Base-by-base conservation (phyloP, 2,329 filamentous ascomycete species). In the Cytospora leucostoma region DNA sequence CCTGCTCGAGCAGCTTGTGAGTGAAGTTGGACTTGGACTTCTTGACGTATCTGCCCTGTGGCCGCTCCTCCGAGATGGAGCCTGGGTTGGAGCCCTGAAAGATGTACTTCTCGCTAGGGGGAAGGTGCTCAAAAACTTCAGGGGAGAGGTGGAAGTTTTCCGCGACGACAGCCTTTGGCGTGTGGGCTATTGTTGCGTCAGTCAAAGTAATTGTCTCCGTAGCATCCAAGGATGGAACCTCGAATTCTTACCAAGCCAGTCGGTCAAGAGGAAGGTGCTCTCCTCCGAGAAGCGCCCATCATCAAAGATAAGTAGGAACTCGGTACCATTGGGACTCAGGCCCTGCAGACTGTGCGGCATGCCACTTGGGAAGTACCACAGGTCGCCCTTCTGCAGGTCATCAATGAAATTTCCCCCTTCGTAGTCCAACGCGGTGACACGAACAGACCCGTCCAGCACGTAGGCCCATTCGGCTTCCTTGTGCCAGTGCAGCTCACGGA, bases 311-410 rank as follows among this genome's bases (percentile, higher is more conserved):
- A 82, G 74, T 44, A 82, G 74, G 57, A 81, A 81, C 69, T 81
- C 78, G 52, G 78, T 80, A 53, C 79, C 90, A 53, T 90, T 88
- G 33, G 82, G 78, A 51, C 84, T 82, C 1, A 93, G 77, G 0
- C 88, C 90, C 74, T 93, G 90, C 1, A 93, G 83, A 0, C 88
- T 91, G 74, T 93, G 90, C 12, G 90, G 90, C 38, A 92, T 83
- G 7, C 90, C 90, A 12, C 87, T 86, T 27, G 90, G 90, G 76
- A 93, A 93, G 70, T 91, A 93, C 90, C 89, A 93, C 7, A 93
- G 74, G 68, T 93, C 91, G 5, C 91, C 91, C 70, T 90, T 88
- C 70, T 86, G 83, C 27, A 93, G 76, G 70, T 93, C 90, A 67
- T 92, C 90, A 65, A 93, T 84, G 73, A 92, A 93, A 66, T 86